Conservation (phyloP, 2,329 filamentous ascomycete genomes). For the Macrophomina tecta region DNA sequence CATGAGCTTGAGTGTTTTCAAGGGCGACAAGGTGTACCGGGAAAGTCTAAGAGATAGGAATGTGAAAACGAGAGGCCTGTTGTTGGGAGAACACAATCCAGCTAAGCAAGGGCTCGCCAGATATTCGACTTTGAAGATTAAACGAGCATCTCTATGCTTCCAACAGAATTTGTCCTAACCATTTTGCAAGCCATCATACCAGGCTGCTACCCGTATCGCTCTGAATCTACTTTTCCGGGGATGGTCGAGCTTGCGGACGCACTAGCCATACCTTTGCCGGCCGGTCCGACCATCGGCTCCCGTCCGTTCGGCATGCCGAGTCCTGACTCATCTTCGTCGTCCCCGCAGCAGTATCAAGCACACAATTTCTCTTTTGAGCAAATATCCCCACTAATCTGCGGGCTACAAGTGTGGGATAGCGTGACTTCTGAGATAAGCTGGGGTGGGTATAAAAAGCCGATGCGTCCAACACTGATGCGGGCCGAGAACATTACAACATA, state of each 20-base stretch:
- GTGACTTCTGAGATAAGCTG: background rate
- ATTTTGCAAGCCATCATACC: no score
- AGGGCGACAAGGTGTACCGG: no score
- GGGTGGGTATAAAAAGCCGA: background rate
- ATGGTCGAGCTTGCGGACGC: background rate
- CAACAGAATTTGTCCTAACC: no score
- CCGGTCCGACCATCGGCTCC: constrained; percentile 14
- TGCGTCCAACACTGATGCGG: background rate
- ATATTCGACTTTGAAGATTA: no score
- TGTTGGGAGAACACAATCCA: no score
- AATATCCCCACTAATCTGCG: background rate
- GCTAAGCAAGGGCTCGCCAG: no score
- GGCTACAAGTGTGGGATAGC: background rate
- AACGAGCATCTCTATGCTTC: no score
- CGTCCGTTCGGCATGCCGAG: constrained; percentile 16
- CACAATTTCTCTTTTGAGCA: background rate
- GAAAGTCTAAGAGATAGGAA: no score
- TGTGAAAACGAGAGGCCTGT: no score
- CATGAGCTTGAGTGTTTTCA: background rate
- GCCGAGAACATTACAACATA: background rate
- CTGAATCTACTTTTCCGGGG: background rate
- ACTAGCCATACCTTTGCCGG: constrained; percentile 15
- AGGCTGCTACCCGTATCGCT: background rate
- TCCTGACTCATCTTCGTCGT: constrained; percentile 7
- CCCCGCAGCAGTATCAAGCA: background rate